Evolutionary conservation across 495 filamentous ascomycete genomes (phyloP).

Genomic region (Trichoderma erinaceum): DNA sequence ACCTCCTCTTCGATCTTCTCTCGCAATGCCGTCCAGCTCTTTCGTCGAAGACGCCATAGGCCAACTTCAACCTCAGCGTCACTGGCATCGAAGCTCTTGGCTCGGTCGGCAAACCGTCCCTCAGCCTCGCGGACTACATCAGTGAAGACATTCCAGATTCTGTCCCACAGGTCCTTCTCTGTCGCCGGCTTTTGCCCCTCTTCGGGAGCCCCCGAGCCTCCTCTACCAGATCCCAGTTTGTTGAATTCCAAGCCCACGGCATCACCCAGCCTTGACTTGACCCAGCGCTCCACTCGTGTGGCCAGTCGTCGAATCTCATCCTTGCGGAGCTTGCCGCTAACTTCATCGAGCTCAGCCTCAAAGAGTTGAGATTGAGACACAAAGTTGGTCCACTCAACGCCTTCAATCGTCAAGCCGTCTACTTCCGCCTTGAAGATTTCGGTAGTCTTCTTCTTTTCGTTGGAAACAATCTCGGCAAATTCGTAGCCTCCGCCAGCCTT

Average conservation of each 20-base stretch:
- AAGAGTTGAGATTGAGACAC: constrained; percentile 48
- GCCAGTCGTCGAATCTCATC: constrained; percentile 95
- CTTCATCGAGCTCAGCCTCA: constrained; percentile 79
- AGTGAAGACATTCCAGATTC: constrained; percentile 83
- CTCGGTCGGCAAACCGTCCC: constrained; percentile 74
- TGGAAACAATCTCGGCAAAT: constrained; percentile 87
- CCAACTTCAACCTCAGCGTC: constrained; percentile 89
- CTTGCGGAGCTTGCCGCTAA: constrained; percentile 71
- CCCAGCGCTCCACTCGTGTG: constrained; percentile 85
- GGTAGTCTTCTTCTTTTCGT: constrained; percentile 69
- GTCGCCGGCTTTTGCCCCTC: constrained; percentile 60
- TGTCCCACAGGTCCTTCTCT: constrained; percentile 91
- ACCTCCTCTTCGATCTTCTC: constrained; percentile 95
- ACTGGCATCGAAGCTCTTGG: constrained; percentile 86
- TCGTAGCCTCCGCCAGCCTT: constrained; percentile 86
- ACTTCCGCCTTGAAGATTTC: constrained; percentile 73
- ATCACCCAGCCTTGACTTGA: constrained; percentile 77
- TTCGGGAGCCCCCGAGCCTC: constrained; percentile 72
- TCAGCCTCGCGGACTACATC: constrained; percentile 83
- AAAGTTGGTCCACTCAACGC: constrained; percentile 73
- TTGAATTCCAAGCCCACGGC: constrained; percentile 92
- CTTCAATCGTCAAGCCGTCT: constrained; percentile 62
- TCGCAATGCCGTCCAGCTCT: constrained; percentile 86
- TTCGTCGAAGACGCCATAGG: constrained; percentile 83
- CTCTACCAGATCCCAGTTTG: constrained; percentile 79